These are phyloP conservation scores for Geranium brycei DNA, from an alignment of 345 rosid genomes.

Conservation along the genomic window DNA sequence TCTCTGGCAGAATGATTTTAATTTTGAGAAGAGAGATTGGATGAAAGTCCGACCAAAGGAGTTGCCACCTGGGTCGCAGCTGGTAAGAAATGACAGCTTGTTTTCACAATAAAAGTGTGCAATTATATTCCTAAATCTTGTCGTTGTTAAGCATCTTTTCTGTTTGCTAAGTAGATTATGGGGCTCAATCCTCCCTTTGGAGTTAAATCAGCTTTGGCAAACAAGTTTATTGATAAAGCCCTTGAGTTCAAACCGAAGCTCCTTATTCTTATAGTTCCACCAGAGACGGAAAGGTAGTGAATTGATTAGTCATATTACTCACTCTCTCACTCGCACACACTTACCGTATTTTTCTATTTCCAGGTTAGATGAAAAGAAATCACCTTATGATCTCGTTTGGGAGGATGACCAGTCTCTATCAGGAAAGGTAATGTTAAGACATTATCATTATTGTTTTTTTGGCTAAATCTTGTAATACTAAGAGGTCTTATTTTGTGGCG, in stretches of 20 bases:
- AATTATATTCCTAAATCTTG: background rate
- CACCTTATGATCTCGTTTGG: constrained; percentile 65
- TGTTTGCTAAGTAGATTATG: constrained; percentile 47
- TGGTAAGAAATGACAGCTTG: constrained; percentile 35
- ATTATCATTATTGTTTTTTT: background rate
- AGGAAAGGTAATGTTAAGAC: constrained; percentile 47
- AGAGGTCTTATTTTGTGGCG: constrained; percentile 6
- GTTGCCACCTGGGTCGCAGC: constrained; percentile 52
- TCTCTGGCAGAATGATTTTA: constrained; percentile 46
- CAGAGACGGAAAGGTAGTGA: constrained; percentile 61
- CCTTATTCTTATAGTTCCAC: constrained; percentile 78
- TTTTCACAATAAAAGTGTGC: background rate
- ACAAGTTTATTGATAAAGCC: constrained; percentile 67
- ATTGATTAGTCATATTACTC: constrained; percentile 10
- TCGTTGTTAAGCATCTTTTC: background rate
- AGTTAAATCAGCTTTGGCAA: constrained; percentile 55
- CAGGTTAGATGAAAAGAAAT: constrained; percentile 65
- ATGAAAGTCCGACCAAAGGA: constrained; percentile 49
- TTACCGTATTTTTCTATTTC: constrained; percentile 3
- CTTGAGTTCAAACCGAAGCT: constrained; percentile 85
- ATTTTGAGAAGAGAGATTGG: constrained; percentile 82
- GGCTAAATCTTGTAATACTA: background rate
- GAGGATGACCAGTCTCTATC: constrained; percentile 49
- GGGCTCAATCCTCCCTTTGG: constrained; percentile 98
- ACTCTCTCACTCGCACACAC: constrained; percentile 1